Base-by-base conservation (phyloP, 495 filamentous ascomycete genomes). In the Geopyxis carbonaria region DNA sequence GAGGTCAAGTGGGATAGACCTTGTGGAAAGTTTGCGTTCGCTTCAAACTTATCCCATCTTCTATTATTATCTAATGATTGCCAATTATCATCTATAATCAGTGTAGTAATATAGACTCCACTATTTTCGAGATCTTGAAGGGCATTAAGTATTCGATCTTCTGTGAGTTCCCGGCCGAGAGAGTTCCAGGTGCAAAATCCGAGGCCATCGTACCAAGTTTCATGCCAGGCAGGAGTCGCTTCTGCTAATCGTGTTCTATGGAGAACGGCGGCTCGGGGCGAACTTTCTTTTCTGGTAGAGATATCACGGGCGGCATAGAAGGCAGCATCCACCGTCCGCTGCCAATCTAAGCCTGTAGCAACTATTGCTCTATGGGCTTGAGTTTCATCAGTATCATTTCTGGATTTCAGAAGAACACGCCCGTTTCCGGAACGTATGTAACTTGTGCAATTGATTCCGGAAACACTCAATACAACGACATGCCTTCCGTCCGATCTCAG, bases 21-120 rank as follows among this genome's bases (percentile, higher is more conserved):
- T 5, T 65, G 59, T 0, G 89, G 89, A 43, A 97, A 97, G 3
- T 75, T 72, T 45, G 68, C 61, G 38, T 93, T 80, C 3, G 85
- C 89, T 54, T 95, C 86, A 45, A 97, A 97, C 33, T 38, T 47
- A 10, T 53, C 41, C 50, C 50, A 54, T n/a, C 50, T 34, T 5
- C 40, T 41, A 13, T 43, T 8, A 13, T 39, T 22, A 29, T 52
- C 41, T 21, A 93, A 64, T 14, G 76, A 69, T 58, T 97, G 89
- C 89, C 89, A 97, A 50, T 92, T 92, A 53, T 97, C 89, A 48
- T 95, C 87, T 38, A 94, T 89, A 42, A 93, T 92, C 1, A 95
- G 60, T 44, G 73, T 84, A 2, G 73, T 72, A 28, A 94, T 65
- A 62, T 8, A 71, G 47, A 97, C 80, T 1, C 73, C 72, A 36